Evolutionary conservation across 176 grass and related monocot genomes (phyloP).

Genomic region (Chloris gayana): DNA sequence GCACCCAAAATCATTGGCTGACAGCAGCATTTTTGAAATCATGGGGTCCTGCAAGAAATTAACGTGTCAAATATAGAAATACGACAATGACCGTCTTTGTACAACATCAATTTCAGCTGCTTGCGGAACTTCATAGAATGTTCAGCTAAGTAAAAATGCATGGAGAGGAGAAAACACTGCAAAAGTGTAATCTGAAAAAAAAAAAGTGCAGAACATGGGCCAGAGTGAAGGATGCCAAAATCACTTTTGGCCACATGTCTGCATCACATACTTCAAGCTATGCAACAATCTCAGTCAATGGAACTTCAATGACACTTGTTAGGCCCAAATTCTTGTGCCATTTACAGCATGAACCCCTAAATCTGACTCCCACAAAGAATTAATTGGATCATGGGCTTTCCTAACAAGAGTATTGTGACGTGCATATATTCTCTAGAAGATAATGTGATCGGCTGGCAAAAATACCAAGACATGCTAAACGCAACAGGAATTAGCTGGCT

Average conservation of each 20-base stretch:
- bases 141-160: conserved; percentile 10
- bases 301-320: background rate
- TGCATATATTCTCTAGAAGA: background rate
- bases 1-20: conserved; percentile 82
- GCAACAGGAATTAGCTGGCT: background rate
- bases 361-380: background rate
- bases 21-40: conserved; percentile 96
- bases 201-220: background rate
- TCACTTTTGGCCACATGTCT: background rate
- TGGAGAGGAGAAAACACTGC: background rate
- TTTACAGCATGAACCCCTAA: background rate
- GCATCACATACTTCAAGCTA: background rate
- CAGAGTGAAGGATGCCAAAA: conserved; percentile 21
- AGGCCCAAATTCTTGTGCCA: no score
- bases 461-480: background rate
- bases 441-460: background rate
- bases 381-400: background rate
- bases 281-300: background rate
- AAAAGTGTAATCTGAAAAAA: conserved; percentile 1
- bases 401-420: background rate
- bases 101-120: conserved; percentile 8
- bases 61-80: background rate
- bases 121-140: background rate
- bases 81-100: background rate
- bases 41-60: conserved; percentile 79